Evolutionary conservation across 2,329 filamentous ascomycete genomes (phyloP), one percentile per base, ranked within the genome.

Genomic region (Endothia cerciana): DNA sequence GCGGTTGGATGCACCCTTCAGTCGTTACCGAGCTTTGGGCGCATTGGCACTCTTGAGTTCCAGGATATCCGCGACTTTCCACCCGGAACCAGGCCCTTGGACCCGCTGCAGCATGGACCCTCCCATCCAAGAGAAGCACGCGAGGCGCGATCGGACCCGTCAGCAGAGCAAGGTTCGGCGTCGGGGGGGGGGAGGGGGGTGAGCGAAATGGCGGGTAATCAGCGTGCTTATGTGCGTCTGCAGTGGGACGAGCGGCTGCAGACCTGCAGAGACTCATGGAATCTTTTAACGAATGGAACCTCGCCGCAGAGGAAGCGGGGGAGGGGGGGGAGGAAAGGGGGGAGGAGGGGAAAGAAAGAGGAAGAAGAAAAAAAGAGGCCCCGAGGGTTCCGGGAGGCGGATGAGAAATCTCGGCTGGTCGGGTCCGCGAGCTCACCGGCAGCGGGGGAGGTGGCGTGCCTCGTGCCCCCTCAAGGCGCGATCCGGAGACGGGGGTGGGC

Each of bases 151-250:
- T 25, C 17, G 30, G 19, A 33, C 5, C 30, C 28, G 51, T 22
- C 51, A 55, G 30, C 28, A 30, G 10, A 22, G 17, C 6, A 33
- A 19, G 51, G 51, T 36, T 22, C 17, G 30, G 51, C 30, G 51
- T 28, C 30, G 28, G 51, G 19, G 30, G 41, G 28, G 51, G 19
- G 30, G 30, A 17, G 28, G 51, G 19, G 30, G 41, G 28, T 28
- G 19, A 19, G 30, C 28, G 30, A 55, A 55, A 55, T 11, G 28
- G 51, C 17, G 51, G 25, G n/a, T n/a, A 5, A 36, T n/a, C 51
- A 59, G 25, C 38, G 25, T 30, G 57, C 57, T 59, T 28, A 59
- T 43, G 22, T 59, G 55, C 40, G 30, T 45, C 38, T 59, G 55
- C 55, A 40, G 55, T 40, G 55, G 15, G 22, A 38, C 13, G 36